Base-by-base conservation (phyloP, 345 rosid species). In the Linum trigynum region DNA sequence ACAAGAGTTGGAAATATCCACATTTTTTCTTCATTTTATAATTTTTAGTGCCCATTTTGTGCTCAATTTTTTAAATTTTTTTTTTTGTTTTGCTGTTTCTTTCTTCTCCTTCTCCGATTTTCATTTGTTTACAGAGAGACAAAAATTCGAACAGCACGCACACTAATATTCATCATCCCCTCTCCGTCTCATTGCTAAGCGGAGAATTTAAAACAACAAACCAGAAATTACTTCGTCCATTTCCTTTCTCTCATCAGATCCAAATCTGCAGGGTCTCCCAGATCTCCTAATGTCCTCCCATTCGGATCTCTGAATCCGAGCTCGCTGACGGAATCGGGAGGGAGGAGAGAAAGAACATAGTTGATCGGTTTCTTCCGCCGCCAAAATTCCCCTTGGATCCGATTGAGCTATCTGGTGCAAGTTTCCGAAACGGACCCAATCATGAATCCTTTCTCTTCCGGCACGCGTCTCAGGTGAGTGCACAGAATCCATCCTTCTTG, bases 361-460 rank as follows among this genome's bases (percentile, higher is more conserved):
- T 57, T 57, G 66, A 55, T 69, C 59, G 63, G 7, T 64, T 65
- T 43, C n/a, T 10, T 8, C 71, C 42, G 38, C 56, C 58, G 68
- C 62, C 43, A 61, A 48, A 56, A 64, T 71, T 41, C 65, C 40
- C 67, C 67, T 57, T 69, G 72, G 83, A 82, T 81, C 83, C 66
- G 77, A 70, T 69, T 71, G 65, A 69, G 67, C 70, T 72, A 53
- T 57, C 37, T 11, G 59, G 9, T 14, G 39, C 67, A 71, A 38
- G 57, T 40, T 65, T 67, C 40, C n/a, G 17, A 59, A 39, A 55
- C 78, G 72, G 80, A 81, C 75, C 76, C 83, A 81, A 83, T 84
- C 91, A 95, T 95, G 96, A 95, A 91, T 83, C 87, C 99, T 39
- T 89, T 95, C 79, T 91, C 96, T 57, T 90, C 99, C 71, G 92